Evolutionary conservation across 2,329 filamentous ascomycete genomes (phyloP).

Genomic region (Neofusicoccum cordaticola): DNA sequence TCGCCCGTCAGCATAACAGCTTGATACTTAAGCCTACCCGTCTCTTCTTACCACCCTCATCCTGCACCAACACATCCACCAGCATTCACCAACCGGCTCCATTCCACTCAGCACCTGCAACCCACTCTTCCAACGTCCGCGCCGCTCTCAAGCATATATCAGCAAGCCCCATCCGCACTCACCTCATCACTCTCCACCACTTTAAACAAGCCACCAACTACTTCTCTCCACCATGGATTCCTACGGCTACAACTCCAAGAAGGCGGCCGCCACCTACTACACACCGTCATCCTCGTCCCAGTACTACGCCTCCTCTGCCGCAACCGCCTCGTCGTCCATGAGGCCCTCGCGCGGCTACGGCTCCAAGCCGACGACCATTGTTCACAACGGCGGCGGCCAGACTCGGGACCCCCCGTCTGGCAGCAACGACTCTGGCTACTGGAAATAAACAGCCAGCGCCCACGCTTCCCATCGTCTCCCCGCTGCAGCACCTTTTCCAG

Average conservation of each 20-base stretch:
- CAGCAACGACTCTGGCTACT: slow-evolving; percentile 4
- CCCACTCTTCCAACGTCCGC: not conserved
- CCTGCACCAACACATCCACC: not conserved
- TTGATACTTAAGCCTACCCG: not conserved
- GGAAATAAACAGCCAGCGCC: not conserved
- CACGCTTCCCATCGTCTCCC: not conserved
- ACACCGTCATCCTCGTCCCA: not conserved
- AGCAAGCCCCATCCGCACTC: slow-evolving; percentile 8
- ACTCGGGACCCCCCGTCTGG: not conserved
- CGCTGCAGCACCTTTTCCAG: not conserved
- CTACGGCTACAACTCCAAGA: slow-evolving; percentile 1
- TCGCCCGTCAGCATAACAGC: not conserved
- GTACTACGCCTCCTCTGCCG: slow-evolving; percentile 11
- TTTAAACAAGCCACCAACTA: slow-evolving; percentile 1
- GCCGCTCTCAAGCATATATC: not conserved
- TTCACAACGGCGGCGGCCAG: not conserved
- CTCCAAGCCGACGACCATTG: not conserved
- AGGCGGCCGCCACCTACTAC: slow-evolving; percentile 3
- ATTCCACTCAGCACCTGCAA: not conserved
- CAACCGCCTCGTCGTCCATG: slow-evolving; percentile 14
- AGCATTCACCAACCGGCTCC: slow-evolving; percentile 3
- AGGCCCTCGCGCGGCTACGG: slow-evolving; percentile 14
- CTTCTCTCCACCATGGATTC: not conserved
- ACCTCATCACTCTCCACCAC: slow-evolving; percentile 14
- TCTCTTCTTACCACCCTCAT: not conserved